A percentile compares a stretch with the other conserved stretches of the same genome.
These are phyloP conservation scores for Raffaelea arxii DNA, from an alignment of 2,329 filamentous ascomycete genomes.

Conservation along the genomic window DNA sequence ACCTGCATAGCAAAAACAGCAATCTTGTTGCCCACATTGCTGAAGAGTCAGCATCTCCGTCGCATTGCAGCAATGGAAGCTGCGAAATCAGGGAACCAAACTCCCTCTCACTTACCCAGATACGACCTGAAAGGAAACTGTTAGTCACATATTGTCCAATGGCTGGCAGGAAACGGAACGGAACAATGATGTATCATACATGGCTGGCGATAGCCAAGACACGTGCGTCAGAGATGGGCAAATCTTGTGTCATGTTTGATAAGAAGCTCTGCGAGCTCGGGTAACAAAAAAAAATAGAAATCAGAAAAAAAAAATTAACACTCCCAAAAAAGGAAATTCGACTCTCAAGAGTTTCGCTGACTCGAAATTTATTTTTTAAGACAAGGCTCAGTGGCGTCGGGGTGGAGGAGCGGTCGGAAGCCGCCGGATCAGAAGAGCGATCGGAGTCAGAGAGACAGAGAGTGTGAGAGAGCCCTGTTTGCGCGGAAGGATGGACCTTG, in stretches of 20 bases:
- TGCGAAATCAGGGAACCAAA: background rate
- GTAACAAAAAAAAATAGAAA: background rate
- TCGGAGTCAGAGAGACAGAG: too few relatives aligned
- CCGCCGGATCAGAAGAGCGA: too few relatives aligned
- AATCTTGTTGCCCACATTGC: conserved; percentile 97
- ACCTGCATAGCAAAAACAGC: conserved; percentile 91
- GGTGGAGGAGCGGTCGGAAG: too few relatives aligned
- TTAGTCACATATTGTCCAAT: conserved; percentile 11
- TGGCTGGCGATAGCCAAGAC: conserved; percentile 90
- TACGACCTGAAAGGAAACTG: conserved; percentile 45
- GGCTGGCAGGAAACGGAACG: conserved; percentile 6
- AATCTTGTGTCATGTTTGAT: conserved; percentile 25
- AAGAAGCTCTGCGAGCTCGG: background rate
- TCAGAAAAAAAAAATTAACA: background rate
- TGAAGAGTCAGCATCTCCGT: conserved; percentile 25
- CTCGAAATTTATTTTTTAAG: background rate
- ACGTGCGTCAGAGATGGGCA: conserved; percentile 45
- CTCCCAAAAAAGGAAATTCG: too few relatives aligned
- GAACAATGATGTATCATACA: conserved; percentile 48
- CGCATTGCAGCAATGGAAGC: background rate
- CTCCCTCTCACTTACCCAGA: conserved; percentile 56
- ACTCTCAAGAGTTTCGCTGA: too few relatives aligned
- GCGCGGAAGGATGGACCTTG: too few relatives aligned
- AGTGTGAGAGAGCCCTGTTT: too few relatives aligned
- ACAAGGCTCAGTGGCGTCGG: background rate